phyloP scores from a whole-genome alignment of 2,329 filamentous ascomycete species.

The Venturia aucupariae region DNA sequence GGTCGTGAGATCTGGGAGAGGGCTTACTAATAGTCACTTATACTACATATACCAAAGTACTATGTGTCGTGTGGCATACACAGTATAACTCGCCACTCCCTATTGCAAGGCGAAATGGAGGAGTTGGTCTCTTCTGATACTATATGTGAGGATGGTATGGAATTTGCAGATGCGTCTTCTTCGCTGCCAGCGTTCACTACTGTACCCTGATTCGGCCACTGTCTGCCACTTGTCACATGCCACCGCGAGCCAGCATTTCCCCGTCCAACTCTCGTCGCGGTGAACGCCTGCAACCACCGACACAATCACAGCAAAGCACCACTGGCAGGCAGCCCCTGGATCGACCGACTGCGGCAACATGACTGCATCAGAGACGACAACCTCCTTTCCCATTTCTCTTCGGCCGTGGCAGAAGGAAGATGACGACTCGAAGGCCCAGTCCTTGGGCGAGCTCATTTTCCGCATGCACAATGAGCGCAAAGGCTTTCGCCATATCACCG shows the following conservation, averaged over 20 bases:
- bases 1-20: too few species aligned
- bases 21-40: too few species aligned
- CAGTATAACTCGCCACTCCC: too few species aligned
- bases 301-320: not conserved
- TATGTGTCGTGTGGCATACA: too few species aligned
- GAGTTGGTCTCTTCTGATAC: too few species aligned
- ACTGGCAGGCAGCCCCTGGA: not conserved
- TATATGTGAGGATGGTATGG: too few species aligned
- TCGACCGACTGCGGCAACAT: not conserved
- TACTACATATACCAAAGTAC: too few species aligned
- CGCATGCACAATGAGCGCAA: slow-evolving; percentile 72
- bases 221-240: not conserved
- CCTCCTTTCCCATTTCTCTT: slow-evolving; percentile 44
- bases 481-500: slow-evolving; percentile 71
- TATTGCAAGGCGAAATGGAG: too few species aligned
- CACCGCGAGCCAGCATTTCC: not conserved
- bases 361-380: not conserved
- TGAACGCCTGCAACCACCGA: not conserved
- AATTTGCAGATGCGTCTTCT: too few species aligned
- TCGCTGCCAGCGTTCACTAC: too few species aligned
- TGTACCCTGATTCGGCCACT: too few species aligned
- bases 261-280: not conserved
- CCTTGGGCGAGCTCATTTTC: slow-evolving; percentile 64
- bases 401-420: slow-evolving; percentile 50
- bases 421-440: slow-evolving; percentile 46